These are phyloP conservation scores for Holtermanniella nyarrowii DNA, from an alignment of 768 basidiomycete genomes.

Conservation along the genomic window DNA sequence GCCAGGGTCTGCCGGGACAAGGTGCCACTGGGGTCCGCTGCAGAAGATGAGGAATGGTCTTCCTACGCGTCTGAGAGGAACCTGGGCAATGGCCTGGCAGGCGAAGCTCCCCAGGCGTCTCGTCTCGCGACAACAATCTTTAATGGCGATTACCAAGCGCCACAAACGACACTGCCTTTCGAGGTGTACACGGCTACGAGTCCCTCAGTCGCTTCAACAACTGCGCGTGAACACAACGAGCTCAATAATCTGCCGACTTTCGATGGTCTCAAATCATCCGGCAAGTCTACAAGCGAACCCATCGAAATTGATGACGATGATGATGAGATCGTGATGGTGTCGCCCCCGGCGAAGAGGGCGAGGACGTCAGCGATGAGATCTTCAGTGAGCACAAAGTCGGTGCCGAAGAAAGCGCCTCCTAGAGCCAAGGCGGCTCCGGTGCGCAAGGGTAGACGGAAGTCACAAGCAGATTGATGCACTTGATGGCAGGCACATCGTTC, in stretches of 20 bases:
- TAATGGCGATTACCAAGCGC: conserved; percentile 5
- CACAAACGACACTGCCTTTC: not conserved
- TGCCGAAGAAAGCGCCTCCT: not conserved
- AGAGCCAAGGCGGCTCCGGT: not conserved
- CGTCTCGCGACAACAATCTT: conserved; percentile 15
- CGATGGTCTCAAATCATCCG: not conserved
- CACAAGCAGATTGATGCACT: not conserved
- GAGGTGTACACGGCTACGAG: not conserved
- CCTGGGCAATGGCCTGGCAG: conserved; percentile 25
- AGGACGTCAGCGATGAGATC: not conserved
- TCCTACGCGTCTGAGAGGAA: conserved; percentile 25
- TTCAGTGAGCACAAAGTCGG: not conserved
- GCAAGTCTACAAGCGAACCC: not conserved
- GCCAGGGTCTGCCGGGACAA: conserved; percentile 22
- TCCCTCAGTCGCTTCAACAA: not conserved
- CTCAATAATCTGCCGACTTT: not conserved
- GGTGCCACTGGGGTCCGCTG: not conserved
- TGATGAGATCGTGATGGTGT: conserved; percentile 3
- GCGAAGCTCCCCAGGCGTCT: conserved; percentile 13
- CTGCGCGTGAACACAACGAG: not conserved
- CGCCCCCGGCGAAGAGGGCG: not conserved
- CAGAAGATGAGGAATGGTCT: conserved; percentile 5
- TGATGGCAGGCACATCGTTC: not conserved
- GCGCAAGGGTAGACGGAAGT: not conserved
- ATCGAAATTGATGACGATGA: conserved; percentile 19